Percentiles rank a stretch among this genome's conserved stretches.
Evolutionary conservation across 768 basidiomycete species (phyloP).

Genomic region (Gelatoporia subvermispora): DNA sequence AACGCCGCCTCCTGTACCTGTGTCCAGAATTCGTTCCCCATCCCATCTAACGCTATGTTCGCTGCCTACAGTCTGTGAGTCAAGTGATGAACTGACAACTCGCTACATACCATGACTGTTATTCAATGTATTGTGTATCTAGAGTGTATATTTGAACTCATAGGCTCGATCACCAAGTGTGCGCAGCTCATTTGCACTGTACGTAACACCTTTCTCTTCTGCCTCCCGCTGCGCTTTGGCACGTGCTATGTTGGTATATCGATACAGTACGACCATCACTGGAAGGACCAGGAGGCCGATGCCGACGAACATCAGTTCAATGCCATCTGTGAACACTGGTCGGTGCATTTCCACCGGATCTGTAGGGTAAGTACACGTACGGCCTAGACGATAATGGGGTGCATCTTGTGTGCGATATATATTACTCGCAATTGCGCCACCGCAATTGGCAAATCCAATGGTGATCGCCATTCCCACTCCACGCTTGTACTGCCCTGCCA

Average conservation of each 20-base stretch:
- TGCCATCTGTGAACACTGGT: slow-evolving; percentile 37
- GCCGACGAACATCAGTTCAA: slow-evolving; percentile 63
- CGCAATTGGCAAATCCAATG: slow-evolving; percentile 63
- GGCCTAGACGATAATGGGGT: too few species aligned
- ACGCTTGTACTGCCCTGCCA: slow-evolving; percentile 66
- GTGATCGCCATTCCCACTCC: slow-evolving; percentile 66
- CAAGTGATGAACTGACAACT: too few species aligned
- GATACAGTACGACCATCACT: slow-evolving; percentile 45
- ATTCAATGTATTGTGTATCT: too few species aligned
- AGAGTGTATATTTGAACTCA: slow-evolving; percentile 52
- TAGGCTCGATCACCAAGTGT: slow-evolving; percentile 56
- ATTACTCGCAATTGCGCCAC: slow-evolving; percentile 58
- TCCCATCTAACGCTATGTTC: too few species aligned
- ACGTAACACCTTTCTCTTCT: slow-evolving; percentile 21
- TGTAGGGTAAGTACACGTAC: not conserved
- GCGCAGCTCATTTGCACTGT: slow-evolving; percentile 21
- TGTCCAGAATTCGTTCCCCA: too few species aligned
- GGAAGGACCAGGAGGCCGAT: slow-evolving; percentile 54
- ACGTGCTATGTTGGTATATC: slow-evolving; percentile 48
- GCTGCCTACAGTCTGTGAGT: too few species aligned
- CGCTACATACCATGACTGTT: too few species aligned
- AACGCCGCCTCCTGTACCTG: too few species aligned
- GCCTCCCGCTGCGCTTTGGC: slow-evolving; percentile 40
- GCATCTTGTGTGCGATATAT: slow-evolving; percentile 57
- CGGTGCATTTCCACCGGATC: not conserved